These are phyloP conservation scores for Macrocybe gigantea DNA, from an alignment of 768 basidiomycete genomes.

Conservation along the genomic window DNA sequence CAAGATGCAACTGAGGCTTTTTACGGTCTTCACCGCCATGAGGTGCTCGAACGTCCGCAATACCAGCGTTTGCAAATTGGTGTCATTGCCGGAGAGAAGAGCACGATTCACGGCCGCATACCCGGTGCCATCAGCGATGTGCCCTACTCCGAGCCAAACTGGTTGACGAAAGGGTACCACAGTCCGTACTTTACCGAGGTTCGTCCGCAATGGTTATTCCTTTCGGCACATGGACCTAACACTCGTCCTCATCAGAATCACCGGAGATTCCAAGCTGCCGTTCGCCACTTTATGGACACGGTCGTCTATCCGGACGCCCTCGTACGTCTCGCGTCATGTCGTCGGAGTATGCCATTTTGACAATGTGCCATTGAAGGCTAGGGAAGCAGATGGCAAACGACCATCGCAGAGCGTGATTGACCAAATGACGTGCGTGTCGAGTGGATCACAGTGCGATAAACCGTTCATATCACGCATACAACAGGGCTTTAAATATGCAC, in stretches of 20 bases:
- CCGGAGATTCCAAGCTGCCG: slow-evolving; percentile 44
- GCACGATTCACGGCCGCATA: slow-evolving; percentile 37
- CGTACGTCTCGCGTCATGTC: slow-evolving; percentile 7
- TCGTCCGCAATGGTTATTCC: slow-evolving; percentile 11
- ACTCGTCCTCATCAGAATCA: slow-evolving; percentile 36
- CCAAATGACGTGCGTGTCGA: slow-evolving; percentile 77
- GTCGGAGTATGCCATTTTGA: not conserved
- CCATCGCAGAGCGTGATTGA: slow-evolving; percentile 75
- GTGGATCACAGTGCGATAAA: slow-evolving; percentile 46
- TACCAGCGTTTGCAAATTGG: slow-evolving; percentile 63
- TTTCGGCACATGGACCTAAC: not conserved
- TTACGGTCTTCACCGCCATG: slow-evolving; percentile 68
- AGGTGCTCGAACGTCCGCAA: slow-evolving; percentile 64
- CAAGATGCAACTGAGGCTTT: slow-evolving; percentile 78
- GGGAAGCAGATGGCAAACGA: slow-evolving; percentile 85
- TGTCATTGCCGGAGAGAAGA: slow-evolving; percentile 51
- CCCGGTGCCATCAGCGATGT: slow-evolving; percentile 57
- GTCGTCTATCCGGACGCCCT: slow-evolving; percentile 45
- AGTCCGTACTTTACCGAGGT: slow-evolving; percentile 76
- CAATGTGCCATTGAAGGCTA: slow-evolving; percentile 35
- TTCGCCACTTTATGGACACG: slow-evolving; percentile 66
- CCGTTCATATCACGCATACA: slow-evolving; percentile 17
- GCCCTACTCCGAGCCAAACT: slow-evolving; percentile 78
- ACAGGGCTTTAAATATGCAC: slow-evolving; percentile 63
- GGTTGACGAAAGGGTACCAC: slow-evolving; percentile 60